These are phyloP conservation scores for Russula griseocarnosa DNA, from an alignment of 768 basidiomycete genomes.

Conservation along the genomic window DNA sequence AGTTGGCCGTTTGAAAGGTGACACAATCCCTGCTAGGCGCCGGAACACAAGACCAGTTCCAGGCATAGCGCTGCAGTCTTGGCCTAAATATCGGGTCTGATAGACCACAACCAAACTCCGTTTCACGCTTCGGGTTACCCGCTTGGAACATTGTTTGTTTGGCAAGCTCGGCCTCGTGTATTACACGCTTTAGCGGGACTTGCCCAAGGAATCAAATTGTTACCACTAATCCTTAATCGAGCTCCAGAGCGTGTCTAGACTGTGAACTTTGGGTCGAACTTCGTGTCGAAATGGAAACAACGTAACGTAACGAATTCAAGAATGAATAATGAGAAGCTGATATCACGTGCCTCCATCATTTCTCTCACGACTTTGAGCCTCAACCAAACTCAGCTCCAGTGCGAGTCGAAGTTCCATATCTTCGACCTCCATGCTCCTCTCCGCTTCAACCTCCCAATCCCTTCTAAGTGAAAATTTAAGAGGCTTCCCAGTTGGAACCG, in stretches of 20 bases:
- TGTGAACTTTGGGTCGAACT: neutral
- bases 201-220: neutral
- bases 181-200: conserved; percentile 10
- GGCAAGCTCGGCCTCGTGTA: conserved; percentile 19
- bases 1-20: conserved; percentile 4
- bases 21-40: neutral
- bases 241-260: neutral
- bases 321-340: neutral
- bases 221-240: neutral
- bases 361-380: conserved; percentile 23
- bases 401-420: conserved; percentile 27
- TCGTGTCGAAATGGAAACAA: neutral
- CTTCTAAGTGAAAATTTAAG: neutral
- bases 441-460: conserved; percentile 14
- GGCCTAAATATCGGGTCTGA: conserved; percentile 11
- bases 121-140: conserved; percentile 5
- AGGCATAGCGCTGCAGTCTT: neutral
- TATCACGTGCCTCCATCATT: conserved; percentile 9
- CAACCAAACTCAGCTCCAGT: conserved; percentile 27
- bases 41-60: conserved; percentile 9
- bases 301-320: conserved; percentile 5
- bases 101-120: conserved; percentile 6
- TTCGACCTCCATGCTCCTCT: conserved; percentile 17
- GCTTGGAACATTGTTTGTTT: neutral
- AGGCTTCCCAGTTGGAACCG: neutral